phyloP scores from a whole-genome alignment of 2,329 filamentous ascomycete species.

The Thelonectria olida region DNA sequence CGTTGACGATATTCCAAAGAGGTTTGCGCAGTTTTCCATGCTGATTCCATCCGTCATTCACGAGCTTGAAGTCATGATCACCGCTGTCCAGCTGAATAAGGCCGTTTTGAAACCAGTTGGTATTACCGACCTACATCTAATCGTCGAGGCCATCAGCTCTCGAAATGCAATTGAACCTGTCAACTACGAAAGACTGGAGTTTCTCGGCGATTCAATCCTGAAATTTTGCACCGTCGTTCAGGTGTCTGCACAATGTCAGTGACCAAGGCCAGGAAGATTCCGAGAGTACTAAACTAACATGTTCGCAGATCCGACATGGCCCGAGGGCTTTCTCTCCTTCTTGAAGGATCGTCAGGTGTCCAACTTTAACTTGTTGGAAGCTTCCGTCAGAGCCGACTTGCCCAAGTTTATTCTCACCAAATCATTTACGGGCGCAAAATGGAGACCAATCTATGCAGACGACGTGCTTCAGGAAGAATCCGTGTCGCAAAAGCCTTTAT shows the following conservation, averaged over 20 bases:
- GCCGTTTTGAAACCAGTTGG: constrained; percentile 50
- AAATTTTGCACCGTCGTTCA: constrained; percentile 78
- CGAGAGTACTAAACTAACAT: not conserved
- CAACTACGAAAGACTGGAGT: constrained; percentile 87
- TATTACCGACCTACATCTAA: constrained; percentile 62
- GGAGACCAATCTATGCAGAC: constrained; percentile 71
- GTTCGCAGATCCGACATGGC: constrained; percentile 68
- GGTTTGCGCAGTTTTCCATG: constrained; percentile 60
- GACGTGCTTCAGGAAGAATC: constrained; percentile 40
- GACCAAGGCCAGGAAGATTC: accelerated
- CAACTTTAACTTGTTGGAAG: constrained; percentile 76
- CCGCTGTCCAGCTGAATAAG: constrained; percentile 66
- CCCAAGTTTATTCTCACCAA: constrained; percentile 77
- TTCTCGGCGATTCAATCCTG: constrained; percentile 84
- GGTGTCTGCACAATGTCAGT: constrained; percentile 63
- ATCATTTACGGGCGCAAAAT: constrained; percentile 74
- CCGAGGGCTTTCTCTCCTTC: constrained; percentile 78
- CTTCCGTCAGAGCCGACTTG: constrained; percentile 70
- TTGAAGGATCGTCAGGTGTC: constrained; percentile 76
- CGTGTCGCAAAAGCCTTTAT: constrained; percentile 53
- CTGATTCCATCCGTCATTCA: constrained; percentile 79
- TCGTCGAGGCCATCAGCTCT: constrained; percentile 77
- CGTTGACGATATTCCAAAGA: constrained; percentile 57
- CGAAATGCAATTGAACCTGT: constrained; percentile 65
- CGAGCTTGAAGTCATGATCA: constrained; percentile 70